A percentile compares a stretch with the other conserved stretches of the same genome.
Evolutionary conservation across 2,329 filamentous ascomycete genomes (phyloP).

Genomic region (Chaetomiaceae sp.): DNA sequence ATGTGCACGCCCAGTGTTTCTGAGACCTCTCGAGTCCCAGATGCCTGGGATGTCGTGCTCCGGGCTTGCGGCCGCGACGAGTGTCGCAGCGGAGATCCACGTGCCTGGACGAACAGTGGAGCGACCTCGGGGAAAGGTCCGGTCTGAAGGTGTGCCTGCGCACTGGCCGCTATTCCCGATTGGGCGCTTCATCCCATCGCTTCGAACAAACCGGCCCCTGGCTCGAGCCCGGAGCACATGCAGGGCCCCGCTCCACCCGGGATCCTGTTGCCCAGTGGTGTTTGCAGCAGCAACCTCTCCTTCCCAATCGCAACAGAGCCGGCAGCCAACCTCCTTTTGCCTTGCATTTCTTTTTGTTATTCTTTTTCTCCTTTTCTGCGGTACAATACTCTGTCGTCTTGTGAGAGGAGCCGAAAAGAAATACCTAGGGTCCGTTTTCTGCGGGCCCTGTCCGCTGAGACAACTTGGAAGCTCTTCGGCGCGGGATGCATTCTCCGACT

Average conservation of each 20-base stretch:
- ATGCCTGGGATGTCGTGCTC: background rate
- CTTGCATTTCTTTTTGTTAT: conserved; percentile 6
- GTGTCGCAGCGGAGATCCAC: background rate
- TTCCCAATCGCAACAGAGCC: background rate
- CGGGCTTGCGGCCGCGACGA: background rate
- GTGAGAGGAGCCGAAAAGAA: background rate
- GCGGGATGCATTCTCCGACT: no score
- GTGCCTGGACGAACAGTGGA: background rate
- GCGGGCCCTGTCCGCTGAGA: background rate
- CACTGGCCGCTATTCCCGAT: conserved; percentile 13
- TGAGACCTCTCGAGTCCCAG: no score
- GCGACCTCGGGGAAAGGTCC: conserved; percentile 9
- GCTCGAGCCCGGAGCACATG: conserved; percentile 7
- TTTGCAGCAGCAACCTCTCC: background rate
- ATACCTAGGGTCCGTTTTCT: background rate
- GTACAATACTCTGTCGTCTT: background rate
- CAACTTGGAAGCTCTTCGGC: no score
- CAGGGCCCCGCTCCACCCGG: conserved; percentile 1
- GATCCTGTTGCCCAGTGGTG: background rate
- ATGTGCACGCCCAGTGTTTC: no score
- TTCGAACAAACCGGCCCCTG: conserved; percentile 15
- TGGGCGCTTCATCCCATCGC: conserved; percentile 11
- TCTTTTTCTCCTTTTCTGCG: background rate
- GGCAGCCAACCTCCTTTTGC: conserved; percentile 4
- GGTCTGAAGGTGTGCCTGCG: conserved; percentile 10